phyloP scores from a whole-genome alignment of 106 monocot species.

The Dioscorea dumetorum region DNA sequence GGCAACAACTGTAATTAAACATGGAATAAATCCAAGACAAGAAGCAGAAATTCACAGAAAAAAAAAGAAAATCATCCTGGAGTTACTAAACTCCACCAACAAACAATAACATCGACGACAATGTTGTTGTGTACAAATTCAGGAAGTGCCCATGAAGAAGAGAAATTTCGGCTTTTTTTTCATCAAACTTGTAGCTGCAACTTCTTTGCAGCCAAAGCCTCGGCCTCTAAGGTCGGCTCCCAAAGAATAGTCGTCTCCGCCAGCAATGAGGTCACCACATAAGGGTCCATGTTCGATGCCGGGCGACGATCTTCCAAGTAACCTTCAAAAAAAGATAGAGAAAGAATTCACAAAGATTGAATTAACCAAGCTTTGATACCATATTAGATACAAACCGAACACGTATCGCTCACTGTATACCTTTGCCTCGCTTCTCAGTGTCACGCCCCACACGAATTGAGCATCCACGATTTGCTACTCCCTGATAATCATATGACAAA shows the following conservation, averaged over 20 bases:
- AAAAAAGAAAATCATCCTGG: no score
- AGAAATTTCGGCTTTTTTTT: background rate
- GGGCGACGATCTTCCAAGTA: slow-evolving; percentile 89
- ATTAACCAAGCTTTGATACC: background rate
- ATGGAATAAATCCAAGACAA: no score
- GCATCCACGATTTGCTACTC: slow-evolving; percentile 84
- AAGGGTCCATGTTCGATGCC: slow-evolving; percentile 93
- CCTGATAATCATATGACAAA: slow-evolving; percentile 20
- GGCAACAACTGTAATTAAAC: no score
- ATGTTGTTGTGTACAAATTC: no score
- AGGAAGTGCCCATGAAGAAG: no score
- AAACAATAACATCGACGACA: no score
- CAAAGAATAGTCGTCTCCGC: slow-evolving; percentile 73
- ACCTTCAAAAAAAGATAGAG: slow-evolving; percentile 19
- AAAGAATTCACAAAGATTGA: background rate
- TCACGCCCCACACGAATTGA: slow-evolving; percentile 86
- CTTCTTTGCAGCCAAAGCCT: slow-evolving; percentile 59
- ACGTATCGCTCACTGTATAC: slow-evolving; percentile 2
- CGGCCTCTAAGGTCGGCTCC: slow-evolving; percentile 58
- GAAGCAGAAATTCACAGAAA: no score
- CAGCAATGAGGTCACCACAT: slow-evolving; percentile 66
- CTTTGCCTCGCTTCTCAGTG: slow-evolving; percentile 79
- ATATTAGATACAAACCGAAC: background rate
- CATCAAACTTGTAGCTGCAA: slow-evolving; percentile 59
- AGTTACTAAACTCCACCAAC: no score